Evolutionary conservation across 75 land plant genomes (phyloP), one percentile per base, ranked within the genome.

Genomic region (Selaginella moellendorffii): DNA sequence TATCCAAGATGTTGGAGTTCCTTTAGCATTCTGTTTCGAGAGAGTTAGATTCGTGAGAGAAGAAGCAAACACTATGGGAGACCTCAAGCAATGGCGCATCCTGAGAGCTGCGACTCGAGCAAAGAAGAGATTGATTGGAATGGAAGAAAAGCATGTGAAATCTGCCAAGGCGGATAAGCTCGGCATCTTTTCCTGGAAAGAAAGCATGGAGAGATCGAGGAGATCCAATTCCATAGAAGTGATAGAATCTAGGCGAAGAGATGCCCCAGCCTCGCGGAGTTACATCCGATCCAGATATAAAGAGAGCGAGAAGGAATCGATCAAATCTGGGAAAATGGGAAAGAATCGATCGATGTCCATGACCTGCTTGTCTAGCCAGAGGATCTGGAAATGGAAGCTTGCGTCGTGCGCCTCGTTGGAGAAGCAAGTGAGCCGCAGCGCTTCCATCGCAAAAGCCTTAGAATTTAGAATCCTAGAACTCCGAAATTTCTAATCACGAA

Each of bases 241-340:
- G 68, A 46, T 53, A 31, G 28, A 69, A 68, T 36, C 5, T 5
- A 86, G 19, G 97, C 93, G 72, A 78, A 82, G 22, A 90, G 30
- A 51, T 82, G 80, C 54, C 93, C 93, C 53, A 87, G 71, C 60
- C 86, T 85, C 36, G 84, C 82, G 56, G 93, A 82, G 61, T 87
- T 87, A 73, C 82, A 87, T 24, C 97, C 97, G 66, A 90, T 73
- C 96, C 96, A 90, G 14, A 76, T 75, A 69, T 77, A 85, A 27
- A 85, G 77, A 54, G 5, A 24, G 0, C 2, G 12, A 53, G 24
- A 20, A 53, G 12, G 2, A 19, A 19, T 64, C 28, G 1, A 1
- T 20, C 29, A 8, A 18, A 22, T 9, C 1, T 17, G 23, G 23
- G n/a, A n/a, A n/a, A n/a, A n/a, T n/a, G 17, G 20, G 8, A 42